Base-by-base conservation (phyloP, 208 protist genomes). In the Trypanosoma caninum region DNA sequence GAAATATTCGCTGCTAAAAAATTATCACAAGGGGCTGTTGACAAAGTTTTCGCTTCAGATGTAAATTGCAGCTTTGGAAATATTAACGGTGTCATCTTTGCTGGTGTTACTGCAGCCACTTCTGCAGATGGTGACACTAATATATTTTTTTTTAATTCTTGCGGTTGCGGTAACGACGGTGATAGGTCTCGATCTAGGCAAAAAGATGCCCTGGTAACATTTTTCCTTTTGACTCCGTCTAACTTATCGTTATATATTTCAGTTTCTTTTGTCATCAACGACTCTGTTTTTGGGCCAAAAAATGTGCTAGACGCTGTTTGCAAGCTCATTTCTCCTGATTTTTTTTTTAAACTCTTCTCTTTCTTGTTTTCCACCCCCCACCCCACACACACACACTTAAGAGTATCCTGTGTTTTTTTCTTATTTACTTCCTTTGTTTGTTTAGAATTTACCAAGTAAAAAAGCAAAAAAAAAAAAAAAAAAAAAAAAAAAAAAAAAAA, bases 401-500 rank as follows among this genome's bases (percentile, higher is more conserved):
- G 22, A 23, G 40, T 44, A 18, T 44, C 16, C 40, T 44, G 40
- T 3, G 40, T 38, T 38, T 38, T 13, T 38, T 14, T 7, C 13
- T 38, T 13, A 14, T 38, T 13, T 38, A 14, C 34, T 38, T 38
- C 13, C 34, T 38, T 13, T 38, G 7, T 38, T 38, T 38, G 13
- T 38, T 14, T 7, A 38, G 34, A 38, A 13, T 14, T 38, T 38
- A 38, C 13, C 18, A 41, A 11, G 23, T 1, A 9, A 28, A 18
- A 4, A 2, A 38, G 30, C 9, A 59, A 41, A 31, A 8, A 41
- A 7, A 59, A 44, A 48, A 59, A 2, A 59, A 66, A 47, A 59
- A 30, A 58, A 57, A 53, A 8, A 45, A 30, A 47, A 66, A 47
- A 13, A 50, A 35, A 41, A 59, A 16, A 53, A 59, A 45, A 40